Conservation (phyloP, 2,329 filamentous ascomycete genomes). For the Exophiala lecanii-corni region DNA sequence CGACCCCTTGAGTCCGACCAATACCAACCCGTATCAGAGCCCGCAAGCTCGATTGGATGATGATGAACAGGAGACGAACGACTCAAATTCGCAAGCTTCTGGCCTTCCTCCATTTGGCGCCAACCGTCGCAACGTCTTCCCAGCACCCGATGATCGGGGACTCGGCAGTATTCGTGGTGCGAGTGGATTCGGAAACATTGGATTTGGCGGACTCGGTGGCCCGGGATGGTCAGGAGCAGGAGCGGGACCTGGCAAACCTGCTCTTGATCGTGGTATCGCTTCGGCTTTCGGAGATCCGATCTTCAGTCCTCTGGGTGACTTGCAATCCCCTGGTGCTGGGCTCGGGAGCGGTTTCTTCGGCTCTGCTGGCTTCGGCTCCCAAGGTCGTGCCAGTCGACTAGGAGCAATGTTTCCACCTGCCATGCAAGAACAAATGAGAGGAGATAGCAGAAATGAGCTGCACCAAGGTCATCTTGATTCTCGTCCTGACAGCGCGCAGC, state of each 20-base stretch:
- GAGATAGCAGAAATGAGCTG: constrained; percentile 49
- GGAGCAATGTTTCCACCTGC: constrained; percentile 80
- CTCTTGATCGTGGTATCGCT: constrained; percentile 51
- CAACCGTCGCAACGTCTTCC: constrained; percentile 46
- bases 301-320: constrained; percentile 70
- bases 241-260: constrained; percentile 70
- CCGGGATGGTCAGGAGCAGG: constrained; percentile 44
- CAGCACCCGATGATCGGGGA: constrained; percentile 75
- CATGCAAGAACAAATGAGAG: constrained; percentile 88
- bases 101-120: constrained; percentile 42
- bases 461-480: constrained; percentile 14
- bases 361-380: constrained; percentile 59
- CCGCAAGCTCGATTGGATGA: constrained; percentile 68
- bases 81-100: constrained; percentile 38
- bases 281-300: constrained; percentile 56
- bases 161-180: constrained; percentile 67
- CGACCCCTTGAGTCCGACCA: constrained; percentile 81
- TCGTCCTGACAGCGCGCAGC: constrained; percentile 22
- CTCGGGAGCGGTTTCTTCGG: constrained; percentile 56
- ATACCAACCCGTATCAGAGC: constrained; percentile 94
- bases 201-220: constrained; percentile 34
- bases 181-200: constrained; percentile 4
- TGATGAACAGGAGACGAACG: constrained; percentile 53
- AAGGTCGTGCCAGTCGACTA: constrained; percentile 71
- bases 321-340: constrained; percentile 69